Evolutionary conservation across 2,329 filamentous ascomycete species (phyloP).

Genomic region (Colletotrichum sp.): DNA sequence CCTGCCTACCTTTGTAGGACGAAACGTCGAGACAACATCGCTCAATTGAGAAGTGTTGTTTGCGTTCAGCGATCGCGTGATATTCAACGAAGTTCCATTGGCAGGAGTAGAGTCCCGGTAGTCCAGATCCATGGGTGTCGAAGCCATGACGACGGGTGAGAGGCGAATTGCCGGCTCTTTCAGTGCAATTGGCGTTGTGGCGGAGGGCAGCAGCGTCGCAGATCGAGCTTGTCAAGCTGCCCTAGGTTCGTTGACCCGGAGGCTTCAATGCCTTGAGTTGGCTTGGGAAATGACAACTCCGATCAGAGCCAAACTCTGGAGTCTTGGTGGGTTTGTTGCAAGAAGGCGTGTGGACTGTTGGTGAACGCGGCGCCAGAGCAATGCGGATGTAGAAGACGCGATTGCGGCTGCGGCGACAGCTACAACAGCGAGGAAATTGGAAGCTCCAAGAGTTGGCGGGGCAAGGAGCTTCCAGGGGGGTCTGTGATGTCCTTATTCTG

Average conservation of each 20-base stretch:
- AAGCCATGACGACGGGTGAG: conserved; percentile 45
- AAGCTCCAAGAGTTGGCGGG: background rate
- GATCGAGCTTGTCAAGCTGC: background rate
- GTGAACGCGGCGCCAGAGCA: background rate
- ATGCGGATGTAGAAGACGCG: background rate
- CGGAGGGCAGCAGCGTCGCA: background rate
- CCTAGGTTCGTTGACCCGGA: background rate
- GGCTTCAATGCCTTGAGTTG: background rate
- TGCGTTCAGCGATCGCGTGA: conserved; percentile 50
- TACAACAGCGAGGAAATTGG: background rate
- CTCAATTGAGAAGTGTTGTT: conserved; percentile 69
- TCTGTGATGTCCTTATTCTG: background rate
- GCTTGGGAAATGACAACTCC: background rate
- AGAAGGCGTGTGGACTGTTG: background rate
- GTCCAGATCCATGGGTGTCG: conserved; percentile 64
- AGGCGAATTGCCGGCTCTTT: background rate
- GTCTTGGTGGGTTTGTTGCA: background rate
- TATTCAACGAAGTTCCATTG: conserved; percentile 52
- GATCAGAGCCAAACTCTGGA: background rate
- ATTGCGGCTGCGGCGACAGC: background rate
- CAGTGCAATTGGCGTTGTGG: background rate
- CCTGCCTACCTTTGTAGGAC: conserved; percentile 74
- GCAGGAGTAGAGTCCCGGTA: conserved; percentile 43
- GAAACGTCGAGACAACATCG: conserved; percentile 79
- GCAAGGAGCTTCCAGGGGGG: background rate